phyloP scores from a whole-genome alignment of 768 basidiomycete genomes.

The Exidia glandulosa region DNA sequence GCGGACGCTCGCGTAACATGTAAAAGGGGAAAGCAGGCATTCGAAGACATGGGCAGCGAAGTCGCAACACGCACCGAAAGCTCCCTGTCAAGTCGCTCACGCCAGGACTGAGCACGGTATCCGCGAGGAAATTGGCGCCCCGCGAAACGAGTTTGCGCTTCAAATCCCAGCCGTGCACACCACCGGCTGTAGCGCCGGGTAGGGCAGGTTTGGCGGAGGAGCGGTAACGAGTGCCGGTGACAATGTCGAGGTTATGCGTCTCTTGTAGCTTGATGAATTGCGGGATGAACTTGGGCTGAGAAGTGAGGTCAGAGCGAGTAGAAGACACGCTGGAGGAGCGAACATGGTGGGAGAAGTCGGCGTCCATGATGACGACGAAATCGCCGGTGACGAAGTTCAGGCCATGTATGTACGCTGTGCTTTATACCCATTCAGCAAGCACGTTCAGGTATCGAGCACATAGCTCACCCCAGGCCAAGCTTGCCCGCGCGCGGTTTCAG shows the following conservation, averaged over 20 bases:
- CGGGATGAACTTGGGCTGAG: slow-evolving; percentile 92
- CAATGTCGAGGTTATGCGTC: slow-evolving; percentile 82
- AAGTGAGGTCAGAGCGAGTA: no score
- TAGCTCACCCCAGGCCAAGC: slow-evolving; percentile 70
- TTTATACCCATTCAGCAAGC: slow-evolving; percentile 23
- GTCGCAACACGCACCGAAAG: slow-evolving; percentile 54
- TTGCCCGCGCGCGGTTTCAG: slow-evolving; percentile 84
- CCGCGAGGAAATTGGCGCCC: slow-evolving; percentile 86
- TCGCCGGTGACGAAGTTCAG: slow-evolving; percentile 82
- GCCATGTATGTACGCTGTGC: slow-evolving; percentile 89
- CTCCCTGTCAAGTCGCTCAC: slow-evolving; percentile 87
- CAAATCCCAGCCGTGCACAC: slow-evolving; percentile 88
- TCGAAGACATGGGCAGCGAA: no score
- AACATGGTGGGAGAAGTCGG: slow-evolving; percentile 92
- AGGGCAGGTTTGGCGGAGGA: slow-evolving; percentile 45
- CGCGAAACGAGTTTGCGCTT: slow-evolving; percentile 79
- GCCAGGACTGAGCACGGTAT: slow-evolving; percentile 72
- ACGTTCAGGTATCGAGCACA: neutral
- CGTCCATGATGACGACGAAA: slow-evolving; percentile 96
- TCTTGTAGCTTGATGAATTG: slow-evolving; percentile 86
- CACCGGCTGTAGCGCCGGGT: slow-evolving; percentile 59
- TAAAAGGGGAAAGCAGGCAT: no score
- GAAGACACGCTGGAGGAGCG: no score
- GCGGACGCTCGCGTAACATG: no score
- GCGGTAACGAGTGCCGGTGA: slow-evolving; percentile 85